Percentiles rank a stretch among this genome's conserved stretches.
Conservation (phyloP, 176 grass and related monocot species). For the Zea mays region DNA sequence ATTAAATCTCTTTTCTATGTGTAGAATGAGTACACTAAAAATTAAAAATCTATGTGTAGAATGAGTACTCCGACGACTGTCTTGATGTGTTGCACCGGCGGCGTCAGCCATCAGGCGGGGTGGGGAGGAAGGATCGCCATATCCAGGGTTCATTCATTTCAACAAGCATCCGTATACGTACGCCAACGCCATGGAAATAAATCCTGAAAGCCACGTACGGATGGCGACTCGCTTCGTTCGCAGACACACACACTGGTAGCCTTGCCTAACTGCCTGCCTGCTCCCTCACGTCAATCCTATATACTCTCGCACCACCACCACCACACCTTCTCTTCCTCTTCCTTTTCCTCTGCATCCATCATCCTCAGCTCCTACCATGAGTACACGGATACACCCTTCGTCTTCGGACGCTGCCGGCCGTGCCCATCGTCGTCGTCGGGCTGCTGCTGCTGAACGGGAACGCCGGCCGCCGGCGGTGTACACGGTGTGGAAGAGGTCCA, state of each 20-base stretch:
- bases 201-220: background rate
- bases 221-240: background rate
- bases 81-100: too few species aligned
- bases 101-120: too few species aligned
- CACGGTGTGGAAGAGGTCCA: slow-evolving; percentile 97
- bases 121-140: background rate
- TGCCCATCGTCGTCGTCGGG: background rate
- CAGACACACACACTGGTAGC: background rate
- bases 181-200: background rate
- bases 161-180: background rate
- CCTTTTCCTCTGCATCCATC: background rate
- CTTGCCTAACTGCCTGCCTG: background rate
- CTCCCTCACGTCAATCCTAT: background rate
- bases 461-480: background rate
- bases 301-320: background rate
- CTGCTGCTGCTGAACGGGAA: background rate
- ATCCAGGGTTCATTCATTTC: background rate
- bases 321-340: background rate
- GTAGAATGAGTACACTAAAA: too few species aligned
- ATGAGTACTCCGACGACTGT: too few species aligned
- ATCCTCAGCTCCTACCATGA: background rate
- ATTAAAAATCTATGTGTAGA: too few species aligned
- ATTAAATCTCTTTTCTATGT: too few species aligned
- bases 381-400: background rate
- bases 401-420: background rate